Percentiles rank a stretch among this genome's conserved stretches.
Evolutionary conservation across 2,329 filamentous ascomycete species (phyloP).

Genomic region (Endocalyx cinctus): DNA sequence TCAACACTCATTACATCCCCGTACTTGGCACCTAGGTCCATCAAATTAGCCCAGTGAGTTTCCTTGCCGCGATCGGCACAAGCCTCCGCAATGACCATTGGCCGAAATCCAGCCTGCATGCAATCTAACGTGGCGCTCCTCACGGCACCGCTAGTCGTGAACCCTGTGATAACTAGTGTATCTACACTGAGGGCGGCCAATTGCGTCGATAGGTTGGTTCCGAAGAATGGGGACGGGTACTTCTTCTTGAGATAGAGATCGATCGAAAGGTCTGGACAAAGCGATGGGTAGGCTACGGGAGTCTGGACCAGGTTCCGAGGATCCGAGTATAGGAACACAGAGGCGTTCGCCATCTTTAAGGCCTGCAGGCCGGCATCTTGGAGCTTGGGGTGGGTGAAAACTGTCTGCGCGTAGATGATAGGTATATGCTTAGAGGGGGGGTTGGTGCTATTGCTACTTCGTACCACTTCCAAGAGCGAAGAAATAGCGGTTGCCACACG

Average conservation of each 20-base stretch:
- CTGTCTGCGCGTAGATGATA: neutral
- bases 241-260: neutral
- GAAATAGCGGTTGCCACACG: neutral
- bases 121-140: neutral
- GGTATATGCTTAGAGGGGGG: no score
- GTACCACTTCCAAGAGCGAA: neutral
- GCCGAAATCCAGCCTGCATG: neutral
- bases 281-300: neutral
- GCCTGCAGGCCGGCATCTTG: neutral
- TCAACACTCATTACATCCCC: neutral
- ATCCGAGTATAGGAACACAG: neutral
- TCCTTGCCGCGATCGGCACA: neutral
- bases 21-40: neutral
- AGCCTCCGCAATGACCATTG: neutral
- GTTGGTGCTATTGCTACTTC: neutral
- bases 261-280: neutral
- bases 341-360: neutral
- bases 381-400: neutral
- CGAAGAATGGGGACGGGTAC: neutral
- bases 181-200: neutral
- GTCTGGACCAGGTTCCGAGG: neutral
- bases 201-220: neutral
- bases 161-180: neutral
- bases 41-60: neutral
- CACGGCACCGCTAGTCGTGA: neutral